Evolutionary conservation across 1,284 basidiomycete genomes (phyloP), one percentile per base, ranked within the genome.

Genomic region (Ceratobasidium theobromae): DNA sequence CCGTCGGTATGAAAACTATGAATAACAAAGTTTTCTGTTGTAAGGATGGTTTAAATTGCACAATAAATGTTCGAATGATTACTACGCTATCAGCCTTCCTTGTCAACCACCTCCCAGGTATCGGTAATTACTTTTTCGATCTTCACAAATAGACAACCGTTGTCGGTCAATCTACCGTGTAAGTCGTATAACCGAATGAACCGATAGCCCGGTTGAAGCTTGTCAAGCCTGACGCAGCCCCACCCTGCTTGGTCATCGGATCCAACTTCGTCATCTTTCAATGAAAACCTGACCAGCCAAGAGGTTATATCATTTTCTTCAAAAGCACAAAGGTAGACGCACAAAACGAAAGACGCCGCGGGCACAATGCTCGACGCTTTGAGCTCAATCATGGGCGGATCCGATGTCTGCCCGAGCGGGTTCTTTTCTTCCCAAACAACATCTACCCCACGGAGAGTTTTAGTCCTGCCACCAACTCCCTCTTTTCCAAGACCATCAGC

Each of bases 241-340:
- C 58, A 62, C 16, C 30, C 58, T 4, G 30, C 58, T 11, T 51
- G 25, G 30, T 62, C 58, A 28, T 62, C 58, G 1, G 46, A 51
- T n/a, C 58, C 58, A 23, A 62, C 38, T 48, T 62, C 58, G 49
- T 62, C 33, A 35, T 62, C 58, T 21, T 62, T 62, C 14, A 62
- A 30, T 30, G 40, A 38, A 32, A 62, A 62, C 23, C 58, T 62
- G 6, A 11, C 32, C 6, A 5, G 30, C 4, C 5, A 38, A 35
- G 16, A 16, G 16, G 16, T 35, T 35, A 14, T 21, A 18, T 53
- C n/a, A 38, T 35, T 25, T 18, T 3, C 16, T 45, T 3, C 16
- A 4, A 30, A 23, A 8, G 38, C 9, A 46, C 14, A 5, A 23
- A 28, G 40, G 21, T 23, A 23, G 43, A 43, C 57, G 1, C 16